phyloP scores from a whole-genome alignment of 495 filamentous ascomycete genomes.

The Amorphotheca resinae region DNA sequence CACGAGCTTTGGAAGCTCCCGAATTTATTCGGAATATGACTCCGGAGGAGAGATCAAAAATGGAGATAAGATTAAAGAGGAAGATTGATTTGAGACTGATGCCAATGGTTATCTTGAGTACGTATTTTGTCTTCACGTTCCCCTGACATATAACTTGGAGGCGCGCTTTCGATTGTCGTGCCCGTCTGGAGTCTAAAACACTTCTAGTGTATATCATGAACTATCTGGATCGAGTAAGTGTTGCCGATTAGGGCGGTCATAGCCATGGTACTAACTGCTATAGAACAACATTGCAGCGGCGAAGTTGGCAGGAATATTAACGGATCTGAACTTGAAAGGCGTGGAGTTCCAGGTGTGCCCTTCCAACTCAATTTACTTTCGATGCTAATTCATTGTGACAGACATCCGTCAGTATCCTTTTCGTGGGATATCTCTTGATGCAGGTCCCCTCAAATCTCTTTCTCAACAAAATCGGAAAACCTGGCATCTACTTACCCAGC shows the following conservation, averaged over 20 bases:
- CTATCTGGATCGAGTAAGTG: conserved; percentile 59
- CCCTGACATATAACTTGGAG: too few species aligned
- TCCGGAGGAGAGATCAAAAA: conserved; percentile 33
- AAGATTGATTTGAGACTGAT: conserved; percentile 54
- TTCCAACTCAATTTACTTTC: background rate
- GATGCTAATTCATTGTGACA: background rate
- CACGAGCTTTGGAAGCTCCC: conserved; percentile 29
- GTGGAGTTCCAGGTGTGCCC: conserved; percentile 35
- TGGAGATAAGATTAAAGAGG: conserved; percentile 40
- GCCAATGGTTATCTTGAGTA: conserved; percentile 47
- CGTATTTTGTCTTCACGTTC: background rate
- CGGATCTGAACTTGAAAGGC: conserved; percentile 32
- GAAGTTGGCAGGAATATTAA: conserved; percentile 34
- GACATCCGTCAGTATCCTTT: conserved; percentile 31
- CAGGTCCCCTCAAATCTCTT: conserved; percentile 47
- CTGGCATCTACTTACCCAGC: conserved; percentile 50
- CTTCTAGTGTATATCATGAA: conserved; percentile 58
- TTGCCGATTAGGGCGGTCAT: conserved; percentile 13
- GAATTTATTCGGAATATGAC: conserved; percentile 37
- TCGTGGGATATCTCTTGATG: conserved; percentile 23
- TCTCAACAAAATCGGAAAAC: conserved; percentile 44
- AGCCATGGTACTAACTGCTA: background rate
- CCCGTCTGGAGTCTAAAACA: too few species aligned
- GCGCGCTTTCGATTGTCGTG: too few species aligned
- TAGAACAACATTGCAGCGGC: conserved; percentile 41